Evolutionary conservation across 1,139 yeast species (phyloP).

Genomic region (Kazachstania sp.): DNA sequence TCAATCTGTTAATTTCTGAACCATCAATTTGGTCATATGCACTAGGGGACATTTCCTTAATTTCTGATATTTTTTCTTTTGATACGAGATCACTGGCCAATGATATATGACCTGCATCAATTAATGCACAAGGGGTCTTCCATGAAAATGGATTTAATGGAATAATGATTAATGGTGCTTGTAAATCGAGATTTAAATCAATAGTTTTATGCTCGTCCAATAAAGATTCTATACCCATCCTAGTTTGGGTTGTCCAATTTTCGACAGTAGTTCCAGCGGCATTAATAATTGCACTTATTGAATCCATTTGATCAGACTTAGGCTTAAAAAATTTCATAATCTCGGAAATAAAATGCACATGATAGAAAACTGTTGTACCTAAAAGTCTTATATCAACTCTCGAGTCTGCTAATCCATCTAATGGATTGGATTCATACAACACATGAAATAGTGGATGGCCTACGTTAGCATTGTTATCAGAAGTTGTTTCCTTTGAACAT

Average conservation of each 20-base stretch:
- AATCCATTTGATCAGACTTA: slow-evolving; percentile 76
- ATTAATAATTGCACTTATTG: slow-evolving; percentile 83
- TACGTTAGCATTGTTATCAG: slow-evolving; percentile 5
- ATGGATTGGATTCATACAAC: slow-evolving; percentile 77
- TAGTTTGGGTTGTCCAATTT: slow-evolving; percentile 79
- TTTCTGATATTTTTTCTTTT: slow-evolving; percentile 56
- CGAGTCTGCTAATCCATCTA: slow-evolving; percentile 78
- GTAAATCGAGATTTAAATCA: slow-evolving; percentile 75
- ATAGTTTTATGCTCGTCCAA: slow-evolving; percentile 89
- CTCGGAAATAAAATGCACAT: slow-evolving; percentile 71
- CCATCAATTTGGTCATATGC: slow-evolving; percentile 69
- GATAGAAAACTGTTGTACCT: slow-evolving; percentile 85
- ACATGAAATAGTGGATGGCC: slow-evolving; percentile 65
- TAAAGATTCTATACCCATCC: slow-evolving; percentile 89
- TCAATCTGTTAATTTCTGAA: slow-evolving; percentile 58
- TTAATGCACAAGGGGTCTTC: slow-evolving; percentile 80
- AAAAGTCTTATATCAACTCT: slow-evolving; percentile 62
- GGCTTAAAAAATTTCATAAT: slow-evolving; percentile 72
- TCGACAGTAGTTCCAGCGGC: slow-evolving; percentile 96
- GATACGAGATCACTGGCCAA: slow-evolving; percentile 76
- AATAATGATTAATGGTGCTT: slow-evolving; percentile 85
- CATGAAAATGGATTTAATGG: slow-evolving; percentile 76
- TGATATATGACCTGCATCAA: slow-evolving; percentile 95
- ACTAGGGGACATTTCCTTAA: slow-evolving; percentile 55
- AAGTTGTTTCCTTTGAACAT: slow-evolving; percentile 51